A percentile compares a stretch with the other conserved stretches of the same genome.
phyloP scores from a whole-genome alignment of 495 filamentous ascomycete genomes.

The Penicillium flavigenum region DNA sequence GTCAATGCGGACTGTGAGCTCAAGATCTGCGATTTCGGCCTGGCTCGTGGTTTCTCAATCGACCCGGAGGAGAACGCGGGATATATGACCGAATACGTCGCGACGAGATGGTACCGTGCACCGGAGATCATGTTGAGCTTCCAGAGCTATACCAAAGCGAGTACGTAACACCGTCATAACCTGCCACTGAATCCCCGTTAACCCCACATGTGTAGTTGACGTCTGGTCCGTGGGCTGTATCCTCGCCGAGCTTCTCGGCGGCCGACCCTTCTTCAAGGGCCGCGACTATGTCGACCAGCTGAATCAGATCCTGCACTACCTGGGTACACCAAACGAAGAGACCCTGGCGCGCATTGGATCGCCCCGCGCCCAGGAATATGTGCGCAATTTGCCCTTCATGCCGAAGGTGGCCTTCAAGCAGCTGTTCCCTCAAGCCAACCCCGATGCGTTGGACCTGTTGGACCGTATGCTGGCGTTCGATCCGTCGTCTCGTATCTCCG shows the following conservation, averaged over 20 bases:
- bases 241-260: constrained; percentile 91
- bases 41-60: constrained; percentile 93
- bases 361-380: constrained; percentile 94
- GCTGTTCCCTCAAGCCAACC: constrained; percentile 93
- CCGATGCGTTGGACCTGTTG: constrained; percentile 90
- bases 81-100: constrained; percentile 99
- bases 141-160: constrained; percentile 99
- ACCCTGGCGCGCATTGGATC: constrained; percentile 93
- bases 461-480: constrained; percentile 98
- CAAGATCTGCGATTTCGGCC: constrained; percentile 98
- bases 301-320: constrained; percentile 97
- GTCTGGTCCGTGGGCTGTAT: constrained; percentile 99
- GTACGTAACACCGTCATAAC: constrained; percentile 53
- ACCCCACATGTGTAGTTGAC: constrained; percentile 64
- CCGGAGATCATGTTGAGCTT: constrained; percentile 99
- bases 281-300: constrained; percentile 98
- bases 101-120: constrained; percentile 97
- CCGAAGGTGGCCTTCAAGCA: constrained; percentile 82
- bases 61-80: constrained; percentile 98
- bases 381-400: constrained; percentile 97
- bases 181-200: not conserved
- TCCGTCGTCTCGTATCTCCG: constrained; percentile 83
- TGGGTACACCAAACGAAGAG: constrained; percentile 94
- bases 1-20: constrained; percentile 99
- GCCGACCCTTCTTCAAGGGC: constrained; percentile 98